phyloP scores from a whole-genome alignment of 306 rosid genomes.

The Amphicarpaea edgeworthii region DNA sequence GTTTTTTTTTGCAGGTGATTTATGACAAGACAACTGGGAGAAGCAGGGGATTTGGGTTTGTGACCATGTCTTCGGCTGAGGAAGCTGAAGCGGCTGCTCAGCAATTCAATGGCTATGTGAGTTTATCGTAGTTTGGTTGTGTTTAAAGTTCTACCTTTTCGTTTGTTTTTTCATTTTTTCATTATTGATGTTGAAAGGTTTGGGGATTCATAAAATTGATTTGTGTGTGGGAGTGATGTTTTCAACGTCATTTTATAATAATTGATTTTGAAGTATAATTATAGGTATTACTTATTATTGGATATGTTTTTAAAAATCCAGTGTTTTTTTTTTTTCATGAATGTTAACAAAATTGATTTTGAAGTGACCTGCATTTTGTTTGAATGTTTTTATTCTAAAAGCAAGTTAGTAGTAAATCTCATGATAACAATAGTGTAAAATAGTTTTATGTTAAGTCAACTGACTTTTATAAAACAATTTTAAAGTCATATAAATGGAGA shows the following conservation, averaged over 20 bases:
- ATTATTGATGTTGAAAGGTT: not conserved
- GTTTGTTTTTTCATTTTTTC: not conserved
- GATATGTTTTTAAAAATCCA: not conserved
- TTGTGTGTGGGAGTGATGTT: not conserved
- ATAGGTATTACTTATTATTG: not conserved
- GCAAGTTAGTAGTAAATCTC: not conserved
- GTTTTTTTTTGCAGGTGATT: conserved; percentile 62
- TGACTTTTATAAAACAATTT: too few relatives aligned
- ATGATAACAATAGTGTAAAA: too few relatives aligned
- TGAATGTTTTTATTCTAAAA: not conserved
- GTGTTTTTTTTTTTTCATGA: not conserved
- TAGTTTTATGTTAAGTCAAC: too few relatives aligned
- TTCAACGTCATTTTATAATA: not conserved
- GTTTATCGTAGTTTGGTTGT: conserved; percentile 36
- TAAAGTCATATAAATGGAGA: too few relatives aligned
- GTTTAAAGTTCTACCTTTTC: not conserved
- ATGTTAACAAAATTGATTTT: not conserved
- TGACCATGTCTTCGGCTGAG: conserved; percentile 77
- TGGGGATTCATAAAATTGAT: not conserved
- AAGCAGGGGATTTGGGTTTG: conserved; percentile 97
- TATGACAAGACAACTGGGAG: conserved; percentile 89
- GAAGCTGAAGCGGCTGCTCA: conserved; percentile 87
- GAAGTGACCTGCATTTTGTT: not conserved
- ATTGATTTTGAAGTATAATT: not conserved
- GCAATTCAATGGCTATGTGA: conserved; percentile 91